Evolutionary conservation across 805 yeast species (phyloP), one percentile per base, ranked within the genome.

Genomic region (Yarrowia sp.): DNA sequence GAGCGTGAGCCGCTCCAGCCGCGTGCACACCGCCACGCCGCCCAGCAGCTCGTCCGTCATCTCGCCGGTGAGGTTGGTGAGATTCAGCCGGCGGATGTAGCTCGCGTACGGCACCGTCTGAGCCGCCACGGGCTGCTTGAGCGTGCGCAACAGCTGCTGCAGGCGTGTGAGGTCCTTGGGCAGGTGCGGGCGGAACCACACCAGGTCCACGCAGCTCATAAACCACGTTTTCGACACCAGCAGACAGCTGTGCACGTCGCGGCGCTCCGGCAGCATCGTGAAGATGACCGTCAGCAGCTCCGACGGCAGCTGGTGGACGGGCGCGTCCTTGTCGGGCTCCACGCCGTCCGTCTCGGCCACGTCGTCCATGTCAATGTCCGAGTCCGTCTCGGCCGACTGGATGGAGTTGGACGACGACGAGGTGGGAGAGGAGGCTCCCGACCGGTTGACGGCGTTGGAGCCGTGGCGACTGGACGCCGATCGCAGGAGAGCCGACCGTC

Each of bases 101-200:
- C 75, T 75, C 71, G 78, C 75, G 10, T 71, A 70, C 88, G 82
- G 78, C 87, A 90, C 76, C 87, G 86, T 87, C 90, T 89, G 72
- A 82, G 83, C 0, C 91, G 87, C 48, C 78, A 74, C 5, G 71
- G 75, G 67, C 81, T 77, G 72, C 53, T 80, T 80, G 83, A 89
- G 84, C 52, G 91, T 86, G 53, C 81, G 79, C 32, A 70, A 59
- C 59, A 84, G 80, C 63, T 92, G 83, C 70, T 85, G 84, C 53
- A 78, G 78, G 72, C 86, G 84, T 2, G 87, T 81, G 1, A 76
- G 70, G 56, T 81, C 82, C 70, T 82, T 81, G 71, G 84, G 85
- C 77, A 91, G 82, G 52, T 85, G 85, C 3, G 98, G 97, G 70
- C 98, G 85, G 75, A 91, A 90, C 96, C 97, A 93, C 40, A 93